Conservation (phyloP, 495 filamentous ascomycete genomes). For the Amorphotheca resinae region DNA sequence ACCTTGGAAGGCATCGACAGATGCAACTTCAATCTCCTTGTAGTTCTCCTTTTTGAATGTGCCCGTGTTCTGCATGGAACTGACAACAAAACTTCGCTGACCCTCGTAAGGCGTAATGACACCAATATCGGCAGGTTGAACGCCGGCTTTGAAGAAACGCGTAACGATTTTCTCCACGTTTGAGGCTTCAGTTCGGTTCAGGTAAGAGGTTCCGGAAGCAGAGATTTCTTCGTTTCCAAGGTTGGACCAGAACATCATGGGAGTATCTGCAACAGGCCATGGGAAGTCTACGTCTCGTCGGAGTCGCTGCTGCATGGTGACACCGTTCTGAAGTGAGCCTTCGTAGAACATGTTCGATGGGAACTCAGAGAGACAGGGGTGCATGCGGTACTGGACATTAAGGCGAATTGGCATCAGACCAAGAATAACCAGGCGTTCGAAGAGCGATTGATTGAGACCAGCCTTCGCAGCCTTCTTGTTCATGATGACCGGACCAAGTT, state of each 20-base stretch:
- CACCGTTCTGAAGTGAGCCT: constrained; percentile 91
- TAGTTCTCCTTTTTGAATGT: constrained; percentile 98
- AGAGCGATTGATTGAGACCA: constrained; percentile 92
- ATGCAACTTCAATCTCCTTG: constrained; percentile 97
- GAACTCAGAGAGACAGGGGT: constrained; percentile 94
- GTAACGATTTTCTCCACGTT: constrained; percentile 98
- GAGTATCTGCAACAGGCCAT: constrained; percentile 86
- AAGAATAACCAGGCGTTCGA: constrained; percentile 90
- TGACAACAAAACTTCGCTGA: constrained; percentile 95
- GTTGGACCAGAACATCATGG: constrained; percentile 99
- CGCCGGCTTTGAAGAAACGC: constrained; percentile 98
- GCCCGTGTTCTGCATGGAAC: constrained; percentile 94
- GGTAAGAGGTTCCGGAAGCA: constrained; percentile 92
- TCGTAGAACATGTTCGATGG: constrained; percentile 99
- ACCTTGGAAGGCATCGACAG: constrained; percentile 97
- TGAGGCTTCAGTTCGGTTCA: constrained; percentile 92
- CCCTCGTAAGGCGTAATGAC: constrained; percentile 99
- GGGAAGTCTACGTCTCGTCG: constrained; percentile 95
- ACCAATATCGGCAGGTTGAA: constrained; percentile 82
- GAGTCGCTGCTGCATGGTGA: constrained; percentile 78
- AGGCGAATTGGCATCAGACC: constrained; percentile 86
- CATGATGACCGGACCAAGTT: constrained; percentile 98
- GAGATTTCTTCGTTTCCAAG: constrained; percentile 96
- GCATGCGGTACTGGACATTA: constrained; percentile 99
- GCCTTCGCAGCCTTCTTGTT: constrained; percentile 99